A percentile compares a stretch with the other conserved stretches of the same genome.
Conservation (phyloP, 2,329 filamentous ascomycete genomes). For the Dendrostoma leiphaemia region DNA sequence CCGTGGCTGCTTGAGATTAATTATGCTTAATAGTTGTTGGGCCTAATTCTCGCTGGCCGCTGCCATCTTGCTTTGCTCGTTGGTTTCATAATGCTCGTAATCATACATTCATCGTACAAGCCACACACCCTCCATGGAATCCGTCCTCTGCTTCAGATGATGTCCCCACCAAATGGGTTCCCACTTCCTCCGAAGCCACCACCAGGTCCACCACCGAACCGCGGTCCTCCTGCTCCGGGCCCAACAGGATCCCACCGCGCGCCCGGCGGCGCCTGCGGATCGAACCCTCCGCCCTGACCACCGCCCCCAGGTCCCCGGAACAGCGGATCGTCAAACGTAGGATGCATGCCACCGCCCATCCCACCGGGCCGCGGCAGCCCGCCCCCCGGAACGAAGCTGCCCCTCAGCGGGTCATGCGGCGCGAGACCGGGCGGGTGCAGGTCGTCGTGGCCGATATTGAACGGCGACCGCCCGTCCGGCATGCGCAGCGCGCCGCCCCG, state of each 20-base stretch:
- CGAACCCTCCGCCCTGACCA: conserved; percentile 48
- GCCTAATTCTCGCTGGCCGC: background rate
- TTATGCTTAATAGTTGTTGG: background rate
- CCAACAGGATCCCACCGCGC: conserved; percentile 89
- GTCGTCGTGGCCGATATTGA: conserved; percentile 80
- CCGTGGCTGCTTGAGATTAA: background rate
- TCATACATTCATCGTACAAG: background rate
- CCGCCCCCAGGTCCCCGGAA: conserved; percentile 60
- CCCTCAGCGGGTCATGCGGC: conserved; percentile 76
- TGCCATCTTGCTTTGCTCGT: background rate
- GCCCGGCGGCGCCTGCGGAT: conserved; percentile 78
- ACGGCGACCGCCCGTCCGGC: conserved; percentile 48
- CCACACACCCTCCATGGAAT: too few species aligned
- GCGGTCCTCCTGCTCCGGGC: conserved; percentile 53
- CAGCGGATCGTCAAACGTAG: conserved; percentile 88
- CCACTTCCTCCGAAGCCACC: conserved; percentile 32
- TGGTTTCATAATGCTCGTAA: background rate
- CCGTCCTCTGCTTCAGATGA: too few species aligned
- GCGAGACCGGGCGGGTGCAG: conserved; percentile 84
- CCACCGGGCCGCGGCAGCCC: conserved; percentile 57
- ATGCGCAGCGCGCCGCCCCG: conserved; percentile 37
- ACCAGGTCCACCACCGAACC: conserved; percentile 43
- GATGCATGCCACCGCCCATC: conserved; percentile 80
- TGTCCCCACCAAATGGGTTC: conserved; percentile 37
- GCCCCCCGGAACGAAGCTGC: conserved; percentile 59